A percentile compares a stretch with the other conserved stretches of the same genome.
Conservation (phyloP, 495 filamentous ascomycete genomes). For the Glonium stellatum region DNA sequence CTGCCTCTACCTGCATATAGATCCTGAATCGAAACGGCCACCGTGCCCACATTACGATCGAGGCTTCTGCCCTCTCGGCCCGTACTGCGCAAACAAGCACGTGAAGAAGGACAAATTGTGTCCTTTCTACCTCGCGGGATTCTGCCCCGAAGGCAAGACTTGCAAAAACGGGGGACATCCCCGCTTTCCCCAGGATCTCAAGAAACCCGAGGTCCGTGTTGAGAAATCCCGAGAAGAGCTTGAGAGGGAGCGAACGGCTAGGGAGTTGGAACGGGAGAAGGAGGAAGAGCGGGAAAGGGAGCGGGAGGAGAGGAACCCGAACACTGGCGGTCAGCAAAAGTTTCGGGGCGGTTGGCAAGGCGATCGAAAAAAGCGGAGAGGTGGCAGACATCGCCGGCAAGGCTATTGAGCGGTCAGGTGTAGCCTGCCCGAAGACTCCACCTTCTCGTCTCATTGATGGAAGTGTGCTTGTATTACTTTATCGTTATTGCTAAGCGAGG, state of each 20-base stretch:
- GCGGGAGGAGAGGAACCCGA: conserved; percentile 24
- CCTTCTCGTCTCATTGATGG: neutral
- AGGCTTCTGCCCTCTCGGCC: conserved; percentile 90
- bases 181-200: conserved; percentile 62
- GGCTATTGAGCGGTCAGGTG: neutral
- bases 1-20: conserved; percentile 91
- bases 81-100: conserved; percentile 79
- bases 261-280: conserved; percentile 48
- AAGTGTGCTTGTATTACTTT: neutral
- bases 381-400: conserved; percentile 11
- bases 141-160: conserved; percentile 76
- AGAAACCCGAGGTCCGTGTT: conserved; percentile 59
- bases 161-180: conserved; percentile 80
- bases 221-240: conserved; percentile 52
- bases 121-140: conserved; percentile 82
- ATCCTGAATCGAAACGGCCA: conserved; percentile 62
- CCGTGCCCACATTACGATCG: conserved; percentile 90
- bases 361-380: conserved; percentile 16
- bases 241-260: conserved; percentile 41
- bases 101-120: conserved; percentile 65
- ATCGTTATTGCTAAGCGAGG: neutral
- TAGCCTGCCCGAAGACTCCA: neutral
- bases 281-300: conserved; percentile 34
- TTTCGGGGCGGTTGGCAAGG: conserved; percentile 21
- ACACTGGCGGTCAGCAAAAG: conserved; percentile 9